Percentiles rank a stretch among this genome's conserved stretches.
Evolutionary conservation across 1,284 basidiomycete species (phyloP).

Genomic region (Mycocalia duriaeana): DNA sequence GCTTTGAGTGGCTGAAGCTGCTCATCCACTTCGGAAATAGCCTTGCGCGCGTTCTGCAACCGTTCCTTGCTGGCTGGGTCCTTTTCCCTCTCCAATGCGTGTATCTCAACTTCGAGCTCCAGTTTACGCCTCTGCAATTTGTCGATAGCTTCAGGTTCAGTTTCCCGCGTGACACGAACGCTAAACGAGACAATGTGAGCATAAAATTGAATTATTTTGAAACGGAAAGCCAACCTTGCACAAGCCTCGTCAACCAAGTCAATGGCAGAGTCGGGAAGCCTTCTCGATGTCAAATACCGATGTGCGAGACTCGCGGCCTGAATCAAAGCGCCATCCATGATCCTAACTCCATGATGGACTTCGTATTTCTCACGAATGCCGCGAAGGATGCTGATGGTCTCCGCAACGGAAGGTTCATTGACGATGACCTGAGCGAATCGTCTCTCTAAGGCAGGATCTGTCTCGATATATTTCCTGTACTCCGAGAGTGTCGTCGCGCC

Average conservation of each 20-base stretch:
- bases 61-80: slow-evolving; percentile 81
- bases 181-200: slow-evolving; percentile 77
- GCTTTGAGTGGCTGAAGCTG: slow-evolving; percentile 85
- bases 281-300: slow-evolving; percentile 83
- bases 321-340: slow-evolving; percentile 83
- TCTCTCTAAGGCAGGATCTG: slow-evolving; percentile 87
- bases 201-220: too few species aligned
- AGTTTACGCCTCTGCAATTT: slow-evolving; percentile 79
- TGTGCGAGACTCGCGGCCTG: slow-evolving; percentile 77
- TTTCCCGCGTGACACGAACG: slow-evolving; percentile 87
- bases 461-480: slow-evolving; percentile 87
- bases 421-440: slow-evolving; percentile 87
- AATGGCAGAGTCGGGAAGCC: slow-evolving; percentile 87
- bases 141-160: slow-evolving; percentile 85
- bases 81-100: slow-evolving; percentile 84
- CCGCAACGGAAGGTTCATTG: slow-evolving; percentile 82
- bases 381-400: slow-evolving; percentile 85
- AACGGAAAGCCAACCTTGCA: slow-evolving; percentile 66
- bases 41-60: slow-evolving; percentile 72
- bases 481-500: slow-evolving; percentile 69
- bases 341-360: slow-evolving; percentile 88
- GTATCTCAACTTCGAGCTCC: slow-evolving; percentile 86
- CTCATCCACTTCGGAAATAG: slow-evolving; percentile 85
- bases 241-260: slow-evolving; percentile 89
- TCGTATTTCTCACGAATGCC: slow-evolving; percentile 85